Evolutionary conservation across 495 filamentous ascomycete species (phyloP), one percentile per base, ranked within the genome.

Genomic region (Physcia stellaris): DNA sequence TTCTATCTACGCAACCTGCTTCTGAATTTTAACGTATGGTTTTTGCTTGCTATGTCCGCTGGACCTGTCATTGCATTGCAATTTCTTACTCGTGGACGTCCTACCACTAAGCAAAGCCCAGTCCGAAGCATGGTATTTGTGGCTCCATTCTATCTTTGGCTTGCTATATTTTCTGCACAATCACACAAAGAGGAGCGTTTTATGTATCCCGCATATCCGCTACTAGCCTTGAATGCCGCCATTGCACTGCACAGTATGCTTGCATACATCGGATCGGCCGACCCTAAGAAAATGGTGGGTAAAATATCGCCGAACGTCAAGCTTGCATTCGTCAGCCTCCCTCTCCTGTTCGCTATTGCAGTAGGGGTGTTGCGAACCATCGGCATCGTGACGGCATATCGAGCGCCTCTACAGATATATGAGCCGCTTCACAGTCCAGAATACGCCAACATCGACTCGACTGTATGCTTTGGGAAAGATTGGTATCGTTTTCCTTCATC

Each of bases 141-240:
- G 34, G 59, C 75, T 1, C 88, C 92, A 0, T 88, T 95, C 59
- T 96, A 95, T 55, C 70, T 94, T 55, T 99, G 92, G 92, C 71
- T 96, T 18, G 73, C 57, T 5, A 88, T 96, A 39, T 95, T 99
- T 60, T 83, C 84, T 3, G 53, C 78, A 7, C 90, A 96, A 53
- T 79, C 90, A 15, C 92, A 99, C 67, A 99, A 99, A 50, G 92
- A 99, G 57, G 92, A 99, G 53, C 68, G 92, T 6, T 99, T 99
- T 63, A 96, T 99, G 86, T 96, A 93, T 56, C 88, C 88, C 0
- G 79, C 78, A 17, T 99, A 99, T 55, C 90, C 92, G 6, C 80
- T 85, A 37, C 67, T 99, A 18, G 85, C 81, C n/a, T 67, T 96
- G 19, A 90, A 90, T 59, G 88, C 88, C 10, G 83, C 86, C n/a